Percentiles rank a stretch among this genome's conserved stretches.
Evolutionary conservation across 192 early-diverging fungal genomes (phyloP).

Genomic region (Coemansia sp.): DNA sequence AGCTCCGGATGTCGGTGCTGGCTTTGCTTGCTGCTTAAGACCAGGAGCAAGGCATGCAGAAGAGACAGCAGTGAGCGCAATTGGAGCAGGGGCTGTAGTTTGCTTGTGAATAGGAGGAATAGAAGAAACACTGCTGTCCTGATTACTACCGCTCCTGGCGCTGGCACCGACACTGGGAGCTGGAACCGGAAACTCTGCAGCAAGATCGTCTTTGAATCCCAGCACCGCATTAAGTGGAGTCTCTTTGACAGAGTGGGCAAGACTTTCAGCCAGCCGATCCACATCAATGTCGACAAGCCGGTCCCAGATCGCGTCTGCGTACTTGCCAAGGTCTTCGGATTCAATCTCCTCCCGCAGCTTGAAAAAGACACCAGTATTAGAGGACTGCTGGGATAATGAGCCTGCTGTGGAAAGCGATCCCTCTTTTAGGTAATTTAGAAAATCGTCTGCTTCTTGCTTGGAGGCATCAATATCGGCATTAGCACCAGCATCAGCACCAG

Average conservation of each 20-base stretch:
- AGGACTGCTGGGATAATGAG: constrained; percentile 13
- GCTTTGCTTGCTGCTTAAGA: constrained; percentile 4
- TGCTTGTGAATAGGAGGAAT: not conserved
- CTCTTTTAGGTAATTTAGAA: constrained; percentile 34
- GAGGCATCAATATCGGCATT: not conserved
- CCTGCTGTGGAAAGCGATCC: constrained; percentile 9
- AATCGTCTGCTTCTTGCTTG: constrained; percentile 6
- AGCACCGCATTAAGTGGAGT: constrained; percentile 3
- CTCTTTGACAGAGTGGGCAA: not conserved
- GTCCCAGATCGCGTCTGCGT: constrained; percentile 19
- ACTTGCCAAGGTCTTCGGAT: constrained; percentile 13
- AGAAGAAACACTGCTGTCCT: not conserved
- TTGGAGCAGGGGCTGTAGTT: not conserved
- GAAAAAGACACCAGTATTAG: constrained; percentile 26
- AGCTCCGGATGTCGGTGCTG: not conserved
- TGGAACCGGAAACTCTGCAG: not conserved
- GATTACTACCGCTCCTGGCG: not conserved
- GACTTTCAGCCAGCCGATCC: constrained; percentile 7
- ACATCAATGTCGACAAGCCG: constrained; percentile 19
- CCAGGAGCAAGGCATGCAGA: not conserved
- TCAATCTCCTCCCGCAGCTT: constrained; percentile 30
- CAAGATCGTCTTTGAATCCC: not conserved
- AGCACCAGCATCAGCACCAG: constrained; percentile 7
- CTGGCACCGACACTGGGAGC: not conserved
- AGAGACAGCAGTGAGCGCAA: not conserved